Percentiles rank a stretch among this genome's conserved stretches.
phyloP scores from a whole-genome alignment of 495 filamentous ascomycete genomes.

The Xylaria sp. region DNA sequence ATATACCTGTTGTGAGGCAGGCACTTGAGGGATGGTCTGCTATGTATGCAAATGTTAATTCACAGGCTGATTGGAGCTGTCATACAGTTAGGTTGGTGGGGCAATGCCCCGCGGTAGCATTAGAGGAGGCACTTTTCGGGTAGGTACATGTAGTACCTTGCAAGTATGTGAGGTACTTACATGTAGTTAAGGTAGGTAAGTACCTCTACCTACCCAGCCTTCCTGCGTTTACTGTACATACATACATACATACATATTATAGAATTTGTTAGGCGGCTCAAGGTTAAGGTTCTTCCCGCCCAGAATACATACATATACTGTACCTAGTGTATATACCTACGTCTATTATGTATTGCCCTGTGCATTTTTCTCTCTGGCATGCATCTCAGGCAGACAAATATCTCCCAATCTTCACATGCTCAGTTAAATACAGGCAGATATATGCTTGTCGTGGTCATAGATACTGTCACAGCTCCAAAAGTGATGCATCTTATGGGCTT shows the following conservation, averaged over 20 bases:
- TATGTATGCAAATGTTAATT: not conserved
- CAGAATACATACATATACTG: not conserved
- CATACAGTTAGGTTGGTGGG: constrained; percentile 9
- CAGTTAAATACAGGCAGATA: not conserved
- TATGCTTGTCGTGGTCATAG: not conserved
- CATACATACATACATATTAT: no score
- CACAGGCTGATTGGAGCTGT: constrained; percentile 5
- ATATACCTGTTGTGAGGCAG: not conserved
- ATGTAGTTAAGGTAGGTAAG: not conserved
- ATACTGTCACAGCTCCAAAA: not conserved
- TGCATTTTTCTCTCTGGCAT: not conserved
- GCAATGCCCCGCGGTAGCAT: constrained; percentile 10
- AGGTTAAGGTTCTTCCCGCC: no score
- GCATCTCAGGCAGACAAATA: not conserved
- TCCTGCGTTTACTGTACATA: no score
- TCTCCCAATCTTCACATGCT: not conserved
- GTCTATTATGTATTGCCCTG: not conserved
- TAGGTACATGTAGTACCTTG: not conserved
- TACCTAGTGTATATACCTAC: not conserved
- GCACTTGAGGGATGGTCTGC: not conserved
- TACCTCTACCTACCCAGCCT: no score
- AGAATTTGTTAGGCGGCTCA: no score
- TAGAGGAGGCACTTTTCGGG: no score
- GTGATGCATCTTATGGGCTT: not conserved
- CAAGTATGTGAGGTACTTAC: not conserved